Conservation (phyloP, 345 rosid genomes). For the Murraya paniculata region DNA sequence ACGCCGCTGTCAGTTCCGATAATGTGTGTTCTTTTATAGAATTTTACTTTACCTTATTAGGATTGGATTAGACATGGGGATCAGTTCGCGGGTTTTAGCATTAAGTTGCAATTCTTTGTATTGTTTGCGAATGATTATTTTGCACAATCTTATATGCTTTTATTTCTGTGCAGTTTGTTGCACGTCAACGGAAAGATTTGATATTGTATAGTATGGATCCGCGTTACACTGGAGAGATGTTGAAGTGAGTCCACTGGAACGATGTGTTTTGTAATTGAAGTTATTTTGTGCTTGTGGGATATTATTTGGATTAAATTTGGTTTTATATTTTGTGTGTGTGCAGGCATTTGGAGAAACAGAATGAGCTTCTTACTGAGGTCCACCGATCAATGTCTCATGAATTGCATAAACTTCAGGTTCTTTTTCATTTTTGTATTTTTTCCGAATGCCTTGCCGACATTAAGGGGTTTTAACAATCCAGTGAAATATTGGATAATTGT, state of each 20-base stretch:
- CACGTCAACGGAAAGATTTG: neutral
- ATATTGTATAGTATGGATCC: conserved; percentile 32
- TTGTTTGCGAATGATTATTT: neutral
- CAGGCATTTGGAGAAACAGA: conserved; percentile 64
- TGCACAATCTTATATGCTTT: conserved; percentile 7
- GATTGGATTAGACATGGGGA: neutral
- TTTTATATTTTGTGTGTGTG: neutral
- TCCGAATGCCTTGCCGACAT: neutral
- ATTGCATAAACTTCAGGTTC: conserved; percentile 56
- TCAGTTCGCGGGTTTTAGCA: too few species aligned
- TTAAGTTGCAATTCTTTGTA: neutral
- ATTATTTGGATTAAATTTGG: neutral
- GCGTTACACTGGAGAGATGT: conserved; percentile 25
- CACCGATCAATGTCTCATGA: conserved; percentile 42
- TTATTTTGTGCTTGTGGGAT: neutral
- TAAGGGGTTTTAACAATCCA: neutral
- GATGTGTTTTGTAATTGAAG: neutral
- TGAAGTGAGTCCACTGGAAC: conserved; percentile 21
- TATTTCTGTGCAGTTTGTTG: conserved; percentile 1
- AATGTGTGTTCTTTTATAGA: too few species aligned
- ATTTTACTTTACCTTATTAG: too few species aligned
- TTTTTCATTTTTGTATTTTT: neutral
- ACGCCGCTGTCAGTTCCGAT: too few species aligned
- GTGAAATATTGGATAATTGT: neutral
- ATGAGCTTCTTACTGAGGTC: conserved; percentile 44